Evolutionary conservation across 2,329 filamentous ascomycete species (phyloP).

Genomic region (Penicillium frequentans): DNA sequence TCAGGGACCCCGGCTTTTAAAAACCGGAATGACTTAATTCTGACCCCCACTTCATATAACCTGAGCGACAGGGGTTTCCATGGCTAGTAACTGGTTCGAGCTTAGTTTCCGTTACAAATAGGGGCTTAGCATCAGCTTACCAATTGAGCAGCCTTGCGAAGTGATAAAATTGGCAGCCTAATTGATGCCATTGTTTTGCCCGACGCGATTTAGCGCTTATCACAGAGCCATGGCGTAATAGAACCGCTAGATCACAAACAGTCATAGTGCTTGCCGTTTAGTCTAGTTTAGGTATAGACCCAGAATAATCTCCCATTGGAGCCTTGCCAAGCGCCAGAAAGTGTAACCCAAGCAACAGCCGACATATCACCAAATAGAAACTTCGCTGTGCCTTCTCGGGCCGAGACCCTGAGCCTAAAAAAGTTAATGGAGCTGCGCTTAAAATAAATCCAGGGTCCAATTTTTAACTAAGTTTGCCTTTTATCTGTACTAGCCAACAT

Average conservation of each 20-base stretch:
- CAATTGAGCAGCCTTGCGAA: not conserved
- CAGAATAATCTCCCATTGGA: not conserved
- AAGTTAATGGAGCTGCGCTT: not conserved
- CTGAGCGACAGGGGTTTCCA: not conserved
- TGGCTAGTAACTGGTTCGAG: not conserved
- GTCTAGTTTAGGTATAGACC: not conserved
- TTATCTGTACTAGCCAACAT: no score
- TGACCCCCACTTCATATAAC: not conserved
- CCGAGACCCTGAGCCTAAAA: not conserved
- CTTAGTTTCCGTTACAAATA: not conserved
- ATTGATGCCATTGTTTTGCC: not conserved
- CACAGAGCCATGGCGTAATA: not conserved
- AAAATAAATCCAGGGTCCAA: not conserved
- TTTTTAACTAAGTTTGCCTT: no score
- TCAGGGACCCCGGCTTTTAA: not conserved
- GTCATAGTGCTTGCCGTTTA: not conserved
- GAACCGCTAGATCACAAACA: not conserved
- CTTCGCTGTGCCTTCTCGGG: not conserved
- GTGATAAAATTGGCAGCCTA: not conserved
- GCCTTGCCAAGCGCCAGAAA: not conserved
- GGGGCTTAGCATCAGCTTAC: not conserved
- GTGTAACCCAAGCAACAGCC: not conserved
- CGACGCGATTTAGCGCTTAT: not conserved
- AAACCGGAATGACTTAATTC: not conserved
- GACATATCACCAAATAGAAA: not conserved